phyloP scores from a whole-genome alignment of 495 filamentous ascomycete species.

The Xylaria cubensis region DNA sequence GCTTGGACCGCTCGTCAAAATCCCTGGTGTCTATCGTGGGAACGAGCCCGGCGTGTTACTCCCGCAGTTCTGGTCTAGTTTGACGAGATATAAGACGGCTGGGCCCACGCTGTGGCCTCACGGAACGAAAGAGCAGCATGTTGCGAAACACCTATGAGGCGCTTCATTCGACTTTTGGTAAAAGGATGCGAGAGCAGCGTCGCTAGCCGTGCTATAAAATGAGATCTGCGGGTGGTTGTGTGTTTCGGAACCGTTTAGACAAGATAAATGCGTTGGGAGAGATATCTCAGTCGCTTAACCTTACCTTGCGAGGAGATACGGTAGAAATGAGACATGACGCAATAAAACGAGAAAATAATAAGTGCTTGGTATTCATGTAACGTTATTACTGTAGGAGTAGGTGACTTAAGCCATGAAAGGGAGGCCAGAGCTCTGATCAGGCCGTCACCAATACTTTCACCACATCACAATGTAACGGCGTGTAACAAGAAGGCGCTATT shows the following conservation, averaged over 20 bases:
- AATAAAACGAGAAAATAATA: not conserved
- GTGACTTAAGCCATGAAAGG: not conserved
- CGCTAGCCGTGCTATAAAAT: not conserved
- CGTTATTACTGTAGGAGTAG: not conserved
- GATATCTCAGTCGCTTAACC: not conserved
- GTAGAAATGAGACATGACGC: not conserved
- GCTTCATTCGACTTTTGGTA: not conserved
- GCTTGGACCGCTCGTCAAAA: slow-evolving; percentile 15
- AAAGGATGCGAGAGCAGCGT: not conserved
- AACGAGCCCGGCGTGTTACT: slow-evolving; percentile 33
- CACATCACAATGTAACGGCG: not conserved
- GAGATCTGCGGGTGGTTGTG: not conserved
- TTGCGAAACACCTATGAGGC: slow-evolving; percentile 22
- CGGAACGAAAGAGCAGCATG: slow-evolving; percentile 26
- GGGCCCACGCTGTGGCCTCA: slow-evolving; percentile 27
- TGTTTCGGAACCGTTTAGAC: not conserved
- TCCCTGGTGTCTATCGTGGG: slow-evolving; percentile 27
- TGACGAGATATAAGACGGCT: slow-evolving; percentile 32
- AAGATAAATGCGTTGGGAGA: not conserved
- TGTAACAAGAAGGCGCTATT: not conserved
- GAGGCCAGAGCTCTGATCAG: not conserved
- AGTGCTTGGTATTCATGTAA: not conserved
- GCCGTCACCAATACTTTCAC: not conserved
- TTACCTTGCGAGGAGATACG: not conserved
- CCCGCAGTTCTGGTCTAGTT: slow-evolving; percentile 31